Conservation (phyloP, 495 filamentous ascomycete species). For the Cladorrhinum samala region DNA sequence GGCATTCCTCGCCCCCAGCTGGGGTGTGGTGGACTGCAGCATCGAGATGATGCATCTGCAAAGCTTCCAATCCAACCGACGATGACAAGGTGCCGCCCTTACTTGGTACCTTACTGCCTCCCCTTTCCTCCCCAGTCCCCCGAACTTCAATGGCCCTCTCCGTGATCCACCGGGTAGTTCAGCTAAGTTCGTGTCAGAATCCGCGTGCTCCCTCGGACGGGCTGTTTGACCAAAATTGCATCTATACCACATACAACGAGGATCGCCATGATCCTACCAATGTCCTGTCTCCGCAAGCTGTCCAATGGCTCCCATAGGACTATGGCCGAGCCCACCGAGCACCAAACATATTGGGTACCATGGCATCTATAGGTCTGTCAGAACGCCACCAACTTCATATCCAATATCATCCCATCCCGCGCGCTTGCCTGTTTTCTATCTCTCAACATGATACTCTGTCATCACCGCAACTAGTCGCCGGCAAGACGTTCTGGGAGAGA, state of each 20-base stretch:
- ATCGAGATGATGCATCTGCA: no score
- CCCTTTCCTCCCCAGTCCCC: neutral
- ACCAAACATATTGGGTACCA: neutral
- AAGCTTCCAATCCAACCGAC: no score
- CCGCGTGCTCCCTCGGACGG: neutral
- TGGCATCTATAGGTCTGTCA: conserved; percentile 1
- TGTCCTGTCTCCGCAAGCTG: neutral
- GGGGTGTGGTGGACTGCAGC: neutral
- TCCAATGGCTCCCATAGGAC: neutral
- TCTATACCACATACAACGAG: neutral
- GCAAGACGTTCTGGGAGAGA: no score
- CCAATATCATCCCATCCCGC: conserved; percentile 1
- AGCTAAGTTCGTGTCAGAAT: conserved; percentile 1
- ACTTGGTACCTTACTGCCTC: no score
- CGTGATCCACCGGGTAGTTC: neutral
- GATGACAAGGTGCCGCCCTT: no score
- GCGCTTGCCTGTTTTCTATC: neutral
- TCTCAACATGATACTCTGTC: neutral
- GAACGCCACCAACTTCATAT: neutral
- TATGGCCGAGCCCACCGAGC: neutral
- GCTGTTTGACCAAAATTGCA: neutral
- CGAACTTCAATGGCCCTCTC: neutral
- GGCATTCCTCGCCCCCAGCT: neutral
- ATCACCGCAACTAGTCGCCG: neutral
- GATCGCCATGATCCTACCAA: conserved; percentile 1